Evolutionary conservation across 139 green algal genomes (phyloP).

Genomic region (Edaphochlamys debaryana): DNA sequence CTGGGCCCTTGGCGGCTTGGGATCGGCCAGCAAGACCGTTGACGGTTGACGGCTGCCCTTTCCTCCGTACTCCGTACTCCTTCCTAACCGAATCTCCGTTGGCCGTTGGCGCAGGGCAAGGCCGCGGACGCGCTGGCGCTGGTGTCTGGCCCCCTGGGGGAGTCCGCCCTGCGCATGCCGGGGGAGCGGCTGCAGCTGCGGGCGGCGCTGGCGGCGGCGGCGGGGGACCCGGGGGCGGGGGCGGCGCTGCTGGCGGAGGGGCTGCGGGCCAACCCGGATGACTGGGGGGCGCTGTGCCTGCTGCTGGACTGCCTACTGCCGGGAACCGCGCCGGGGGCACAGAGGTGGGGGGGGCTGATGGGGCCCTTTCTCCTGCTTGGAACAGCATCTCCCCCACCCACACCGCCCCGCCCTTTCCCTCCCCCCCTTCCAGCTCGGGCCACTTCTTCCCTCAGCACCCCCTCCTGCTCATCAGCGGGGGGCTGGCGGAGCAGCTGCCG

Average conservation of each 20-base stretch:
- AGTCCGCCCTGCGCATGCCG: constrained; percentile 41
- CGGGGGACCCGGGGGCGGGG: constrained; percentile 54
- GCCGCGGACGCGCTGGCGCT: constrained; percentile 42
- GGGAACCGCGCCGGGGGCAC: background rate
- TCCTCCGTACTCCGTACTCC: no score
- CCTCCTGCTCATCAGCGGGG: constrained; percentile 31
- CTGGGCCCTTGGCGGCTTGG: no score
- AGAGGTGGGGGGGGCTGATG: background rate
- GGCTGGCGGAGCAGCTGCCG: constrained; percentile 39
- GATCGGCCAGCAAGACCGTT: no score
- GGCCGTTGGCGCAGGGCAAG: constrained; percentile 69
- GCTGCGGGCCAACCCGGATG: constrained; percentile 58
- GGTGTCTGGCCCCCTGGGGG: constrained; percentile 30
- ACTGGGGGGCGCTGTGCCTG: constrained; percentile 61
- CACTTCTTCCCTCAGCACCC: constrained; percentile 16
- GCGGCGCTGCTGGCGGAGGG: constrained; percentile 47
- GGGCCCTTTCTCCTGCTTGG: no score
- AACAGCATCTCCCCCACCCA: no score
- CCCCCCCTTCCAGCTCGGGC: background rate
- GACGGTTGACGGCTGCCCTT: no score
- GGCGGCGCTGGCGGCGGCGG: constrained; percentile 53
- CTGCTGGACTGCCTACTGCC: constrained; percentile 34
- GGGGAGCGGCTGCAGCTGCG: constrained; percentile 60
- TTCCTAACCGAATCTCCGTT: no score
- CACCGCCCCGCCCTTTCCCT: no score